A percentile compares a stretch with the other conserved stretches of the same genome.
phyloP scores from a whole-genome alignment of 2,329 filamentous ascomycete genomes.

The Diplodia scrobiculata region DNA sequence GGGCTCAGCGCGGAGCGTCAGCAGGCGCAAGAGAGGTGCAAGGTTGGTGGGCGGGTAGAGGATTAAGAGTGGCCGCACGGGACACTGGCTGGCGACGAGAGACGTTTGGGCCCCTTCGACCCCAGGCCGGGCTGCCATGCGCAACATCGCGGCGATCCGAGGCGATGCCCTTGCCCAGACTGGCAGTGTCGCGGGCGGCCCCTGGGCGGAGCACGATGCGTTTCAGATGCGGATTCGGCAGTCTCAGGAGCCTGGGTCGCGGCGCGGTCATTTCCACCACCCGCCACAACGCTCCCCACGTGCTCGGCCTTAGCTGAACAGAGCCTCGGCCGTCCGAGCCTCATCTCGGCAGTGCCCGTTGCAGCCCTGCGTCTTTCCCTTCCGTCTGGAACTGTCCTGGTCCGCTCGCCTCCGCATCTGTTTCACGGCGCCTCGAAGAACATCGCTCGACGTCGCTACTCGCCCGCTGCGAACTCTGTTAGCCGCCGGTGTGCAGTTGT shows the following conservation, averaged over 20 bases:
- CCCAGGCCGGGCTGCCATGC: conserved; percentile 2
- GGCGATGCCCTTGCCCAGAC: conserved; percentile 18
- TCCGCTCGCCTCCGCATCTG: conserved; percentile 1
- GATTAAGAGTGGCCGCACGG: conserved; percentile 15
- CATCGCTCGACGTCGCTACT: background rate
- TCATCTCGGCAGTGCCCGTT: background rate
- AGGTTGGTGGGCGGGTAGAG: background rate
- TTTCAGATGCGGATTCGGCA: conserved; percentile 9
- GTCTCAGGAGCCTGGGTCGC: conserved; percentile 12
- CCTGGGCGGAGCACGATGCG: conserved; percentile 5
- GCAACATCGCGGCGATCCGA: conserved; percentile 23
- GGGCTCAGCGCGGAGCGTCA: conserved; percentile 16
- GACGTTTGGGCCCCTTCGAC: conserved; percentile 23
- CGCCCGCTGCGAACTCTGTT: background rate
- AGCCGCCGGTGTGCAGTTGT: background rate
- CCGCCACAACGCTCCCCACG: too few species aligned
- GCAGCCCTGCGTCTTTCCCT: background rate
- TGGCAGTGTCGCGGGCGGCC: conserved; percentile 7
- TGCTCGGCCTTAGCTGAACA: too few species aligned
- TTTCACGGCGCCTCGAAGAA: conserved; percentile 19
- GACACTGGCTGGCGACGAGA: conserved; percentile 25
- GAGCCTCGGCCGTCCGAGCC: conserved; percentile 4
- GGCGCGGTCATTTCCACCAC: background rate
- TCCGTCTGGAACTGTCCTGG: background rate
- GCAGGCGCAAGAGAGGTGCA: background rate